Percentiles rank a stretch among this genome's conserved stretches.
Conservation (phyloP, 345 rosid species). For the Diplotaxis tenuifolia region DNA sequence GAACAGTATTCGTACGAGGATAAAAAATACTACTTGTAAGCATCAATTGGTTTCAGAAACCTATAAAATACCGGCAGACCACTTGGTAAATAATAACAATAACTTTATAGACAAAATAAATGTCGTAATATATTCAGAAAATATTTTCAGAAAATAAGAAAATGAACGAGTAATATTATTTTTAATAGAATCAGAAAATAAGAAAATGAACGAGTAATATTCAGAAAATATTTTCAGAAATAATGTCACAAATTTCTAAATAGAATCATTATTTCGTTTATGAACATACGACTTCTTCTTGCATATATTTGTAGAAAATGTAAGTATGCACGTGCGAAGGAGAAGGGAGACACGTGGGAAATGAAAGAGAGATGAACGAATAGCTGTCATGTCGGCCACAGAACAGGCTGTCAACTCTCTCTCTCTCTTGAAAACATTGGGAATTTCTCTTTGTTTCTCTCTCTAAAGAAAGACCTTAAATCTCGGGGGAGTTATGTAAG, state of each 20-base stretch:
- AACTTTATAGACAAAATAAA: neutral
- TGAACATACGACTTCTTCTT: too few species aligned
- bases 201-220: too few species aligned
- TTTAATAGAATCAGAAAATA: too few species aligned
- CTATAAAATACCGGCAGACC: slow-evolving; percentile 32
- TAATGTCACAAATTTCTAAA: too few species aligned
- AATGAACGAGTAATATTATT: neutral
- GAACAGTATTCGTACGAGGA: slow-evolving; percentile 43
- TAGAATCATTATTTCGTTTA: too few species aligned
- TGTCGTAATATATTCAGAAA: neutral
- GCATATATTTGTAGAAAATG: too few species aligned
- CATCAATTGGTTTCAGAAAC: slow-evolving; percentile 16
- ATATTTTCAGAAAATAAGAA: too few species aligned
- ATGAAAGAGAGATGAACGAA: slow-evolving; percentile 10
- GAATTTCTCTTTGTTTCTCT: slow-evolving; percentile 26
- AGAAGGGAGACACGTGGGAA: slow-evolving; percentile 28
- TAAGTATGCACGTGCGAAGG: slow-evolving; percentile 25
- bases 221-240: too few species aligned
- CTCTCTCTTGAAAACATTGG: slow-evolving; percentile 34
- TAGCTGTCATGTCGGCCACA: slow-evolving; percentile 38
- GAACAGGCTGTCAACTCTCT: slow-evolving; percentile 23
- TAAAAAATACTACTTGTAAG: slow-evolving; percentile 25
- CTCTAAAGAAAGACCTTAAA: slow-evolving; percentile 34
- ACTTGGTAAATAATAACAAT: slow-evolving; percentile 12
- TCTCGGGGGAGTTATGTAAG: slow-evolving; percentile 38